These are phyloP conservation scores for Lenzites betulinus DNA, from an alignment of 768 basidiomycete species.

Conservation along the genomic window DNA sequence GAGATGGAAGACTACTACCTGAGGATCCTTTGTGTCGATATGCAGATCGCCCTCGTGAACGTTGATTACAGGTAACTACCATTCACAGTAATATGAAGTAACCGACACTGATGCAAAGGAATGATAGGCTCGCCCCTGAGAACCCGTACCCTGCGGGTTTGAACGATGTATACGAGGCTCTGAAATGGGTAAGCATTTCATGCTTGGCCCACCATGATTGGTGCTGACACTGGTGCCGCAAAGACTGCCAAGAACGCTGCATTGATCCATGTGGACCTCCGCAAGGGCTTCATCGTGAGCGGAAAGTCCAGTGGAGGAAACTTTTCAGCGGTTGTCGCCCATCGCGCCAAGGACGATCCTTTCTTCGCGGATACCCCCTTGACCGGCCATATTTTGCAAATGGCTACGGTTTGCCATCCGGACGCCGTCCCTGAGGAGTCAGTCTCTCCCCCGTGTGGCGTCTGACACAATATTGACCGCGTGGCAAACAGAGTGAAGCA, in stretches of 20 bases:
- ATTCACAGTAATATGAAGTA: background rate
- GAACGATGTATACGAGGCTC: conserved; percentile 26
- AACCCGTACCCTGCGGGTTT: conserved; percentile 26
- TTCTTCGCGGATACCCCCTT: conserved; percentile 18
- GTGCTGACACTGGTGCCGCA: background rate
- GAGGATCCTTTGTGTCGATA: conserved; percentile 18
- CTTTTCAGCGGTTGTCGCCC: conserved; percentile 24
- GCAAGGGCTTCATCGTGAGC: conserved; percentile 28
- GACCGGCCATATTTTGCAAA: conserved; percentile 29
- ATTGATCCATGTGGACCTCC: conserved; percentile 16
- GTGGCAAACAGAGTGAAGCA: conserved; percentile 22
- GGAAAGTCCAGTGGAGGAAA: conserved; percentile 28
- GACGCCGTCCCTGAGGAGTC: conserved; percentile 23
- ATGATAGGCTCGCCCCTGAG: conserved; percentile 29
- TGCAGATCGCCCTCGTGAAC: conserved; percentile 24
- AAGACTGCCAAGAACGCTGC: background rate
- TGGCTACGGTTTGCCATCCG: conserved; percentile 24
- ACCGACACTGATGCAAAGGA: background rate
- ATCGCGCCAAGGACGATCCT: conserved; percentile 24
- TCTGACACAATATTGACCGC: background rate
- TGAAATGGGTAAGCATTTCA: conserved; percentile 28
- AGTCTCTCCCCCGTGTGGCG: too few species aligned
- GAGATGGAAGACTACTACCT: conserved; percentile 25
- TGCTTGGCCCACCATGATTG: background rate
- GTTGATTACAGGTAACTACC: conserved; percentile 16